Evolutionary conservation across 2,329 filamentous ascomycete species (phyloP), one percentile per base, ranked within the genome.

Genomic region (Aspergillus ustus): DNA sequence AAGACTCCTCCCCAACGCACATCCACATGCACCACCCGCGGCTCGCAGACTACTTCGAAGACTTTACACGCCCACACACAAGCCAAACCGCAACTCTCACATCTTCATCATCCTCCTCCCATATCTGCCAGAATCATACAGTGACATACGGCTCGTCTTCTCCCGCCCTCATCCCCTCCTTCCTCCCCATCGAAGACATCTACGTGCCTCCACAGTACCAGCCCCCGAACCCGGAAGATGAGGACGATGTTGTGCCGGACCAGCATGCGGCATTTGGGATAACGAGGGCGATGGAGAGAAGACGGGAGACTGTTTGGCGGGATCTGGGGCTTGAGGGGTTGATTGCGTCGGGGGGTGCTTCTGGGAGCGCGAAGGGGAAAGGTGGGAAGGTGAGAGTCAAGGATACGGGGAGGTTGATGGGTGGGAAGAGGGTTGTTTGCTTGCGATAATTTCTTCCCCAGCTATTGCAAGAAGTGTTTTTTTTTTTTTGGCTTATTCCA

Each of bases 201-300:
- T 83, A 85, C 67, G 82, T 89, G 2, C 78, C 83, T 7, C 82
- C 84, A 17, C 83, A 88, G 61, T 83, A 87, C 60, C 85, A 88
- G 69, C 87, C 87, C 0, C 74, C 86, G 15, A 89, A 89, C 64
- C 87, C 87, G 0, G 87, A 89, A 70, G 87, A 89, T 64, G 86
- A 89, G 72, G 87, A 89, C 63, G 87, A 89, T 66, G 84, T 89
- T 2, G 86, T 89, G 15, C 87, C 87, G 0, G 86, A 89, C 66
- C 86, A 89, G 73, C 87, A 89, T 73, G 87, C 87, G 0, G 87
- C 86, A 2, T 89, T 89, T 75, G 87, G 87, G 1, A 89, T 89
- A 61, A 82, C 85, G 72, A 78, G 86, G 46, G 87, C 86, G 0
- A 87, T 86, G 69, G 83, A 87, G 71, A 78, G 78, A 52, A 79